These are phyloP conservation scores for Zelonia costaricensis DNA, from an alignment of 208 protist genomes.

Conservation along the genomic window DNA sequence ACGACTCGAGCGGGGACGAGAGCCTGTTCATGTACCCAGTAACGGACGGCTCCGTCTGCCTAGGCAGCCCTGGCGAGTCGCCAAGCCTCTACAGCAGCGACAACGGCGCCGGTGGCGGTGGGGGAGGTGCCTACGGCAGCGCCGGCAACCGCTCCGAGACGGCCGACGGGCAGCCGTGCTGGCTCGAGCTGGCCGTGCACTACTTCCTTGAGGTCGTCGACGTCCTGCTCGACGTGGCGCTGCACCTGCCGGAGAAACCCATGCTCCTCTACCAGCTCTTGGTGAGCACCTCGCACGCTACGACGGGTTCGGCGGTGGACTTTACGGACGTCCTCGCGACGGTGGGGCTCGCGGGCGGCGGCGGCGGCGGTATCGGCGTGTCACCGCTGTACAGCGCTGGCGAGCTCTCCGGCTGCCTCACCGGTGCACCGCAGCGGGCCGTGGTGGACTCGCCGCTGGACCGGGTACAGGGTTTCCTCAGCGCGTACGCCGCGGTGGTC, in stretches of 20 bases:
- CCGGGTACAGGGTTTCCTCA: constrained; percentile 43
- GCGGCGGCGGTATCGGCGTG: constrained; percentile 10
- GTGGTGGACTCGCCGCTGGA: constrained; percentile 19
- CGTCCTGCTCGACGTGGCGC: constrained; percentile 40
- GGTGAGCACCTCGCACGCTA: constrained; percentile 15
- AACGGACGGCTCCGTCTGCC: constrained; percentile 11
- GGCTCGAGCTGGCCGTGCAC: constrained; percentile 60
- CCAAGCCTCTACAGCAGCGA: constrained; percentile 10
- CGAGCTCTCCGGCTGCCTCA: neutral
- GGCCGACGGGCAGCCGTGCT: constrained; percentile 24
- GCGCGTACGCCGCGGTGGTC: constrained; percentile 33
- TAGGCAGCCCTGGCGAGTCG: constrained; percentile 11
- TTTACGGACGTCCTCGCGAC: constrained; percentile 11
- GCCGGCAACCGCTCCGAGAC: constrained; percentile 10
- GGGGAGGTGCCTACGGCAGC: constrained; percentile 4
- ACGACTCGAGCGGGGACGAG: constrained; percentile 24
- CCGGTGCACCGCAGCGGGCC: neutral
- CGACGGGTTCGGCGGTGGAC: constrained; percentile 2
- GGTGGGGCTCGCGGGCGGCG: constrained; percentile 6
- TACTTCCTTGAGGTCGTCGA: constrained; percentile 65
- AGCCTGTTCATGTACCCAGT: neutral
- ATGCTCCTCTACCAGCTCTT: constrained; percentile 40
- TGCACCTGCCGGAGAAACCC: constrained; percentile 40
- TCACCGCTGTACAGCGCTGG: neutral
- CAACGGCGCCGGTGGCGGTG: neutral